phyloP scores from a whole-genome alignment of 257 asterid genomes.

The Penstemon eatonii region DNA sequence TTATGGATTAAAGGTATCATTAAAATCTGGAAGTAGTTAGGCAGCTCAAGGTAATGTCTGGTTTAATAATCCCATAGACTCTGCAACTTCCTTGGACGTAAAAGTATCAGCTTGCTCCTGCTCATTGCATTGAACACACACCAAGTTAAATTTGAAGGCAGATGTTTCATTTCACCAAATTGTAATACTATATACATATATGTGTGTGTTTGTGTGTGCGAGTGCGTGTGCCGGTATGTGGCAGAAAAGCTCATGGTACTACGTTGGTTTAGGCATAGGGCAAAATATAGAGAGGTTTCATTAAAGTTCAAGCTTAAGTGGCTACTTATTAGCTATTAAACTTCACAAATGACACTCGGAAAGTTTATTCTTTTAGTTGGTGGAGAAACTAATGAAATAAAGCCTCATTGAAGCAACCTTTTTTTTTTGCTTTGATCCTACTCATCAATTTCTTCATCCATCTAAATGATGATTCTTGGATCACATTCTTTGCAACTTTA shows the following conservation, averaged over 20 bases:
- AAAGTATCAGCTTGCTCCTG: slow-evolving; percentile 95
- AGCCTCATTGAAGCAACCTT: background rate
- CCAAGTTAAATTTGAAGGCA: slow-evolving; percentile 12
- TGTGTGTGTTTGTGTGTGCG: background rate
- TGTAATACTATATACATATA: background rate
- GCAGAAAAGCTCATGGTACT: background rate
- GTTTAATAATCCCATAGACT: slow-evolving; percentile 83
- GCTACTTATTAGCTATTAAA: background rate
- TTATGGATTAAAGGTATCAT: background rate
- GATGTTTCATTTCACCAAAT: slow-evolving; percentile 5
- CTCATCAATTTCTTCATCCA: slow-evolving; percentile 2
- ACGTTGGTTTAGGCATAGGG: slow-evolving; percentile 1
- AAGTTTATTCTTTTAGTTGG: background rate
- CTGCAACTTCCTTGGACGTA: slow-evolving; percentile 79
- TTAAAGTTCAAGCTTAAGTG: background rate
- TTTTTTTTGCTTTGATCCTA: slow-evolving; percentile 12
- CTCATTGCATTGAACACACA: slow-evolving; percentile 22
- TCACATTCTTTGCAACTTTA: background rate
- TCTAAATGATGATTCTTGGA: background rate
- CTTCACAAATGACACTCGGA: too few species aligned
- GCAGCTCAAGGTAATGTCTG: slow-evolving; percentile 60
- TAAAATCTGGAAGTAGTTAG: slow-evolving; percentile 29
- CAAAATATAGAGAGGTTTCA: background rate
- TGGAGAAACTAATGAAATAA: background rate
- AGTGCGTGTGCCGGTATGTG: background rate